Conservation (phyloP, 75 land plant species). For the Larix kaempferi region DNA sequence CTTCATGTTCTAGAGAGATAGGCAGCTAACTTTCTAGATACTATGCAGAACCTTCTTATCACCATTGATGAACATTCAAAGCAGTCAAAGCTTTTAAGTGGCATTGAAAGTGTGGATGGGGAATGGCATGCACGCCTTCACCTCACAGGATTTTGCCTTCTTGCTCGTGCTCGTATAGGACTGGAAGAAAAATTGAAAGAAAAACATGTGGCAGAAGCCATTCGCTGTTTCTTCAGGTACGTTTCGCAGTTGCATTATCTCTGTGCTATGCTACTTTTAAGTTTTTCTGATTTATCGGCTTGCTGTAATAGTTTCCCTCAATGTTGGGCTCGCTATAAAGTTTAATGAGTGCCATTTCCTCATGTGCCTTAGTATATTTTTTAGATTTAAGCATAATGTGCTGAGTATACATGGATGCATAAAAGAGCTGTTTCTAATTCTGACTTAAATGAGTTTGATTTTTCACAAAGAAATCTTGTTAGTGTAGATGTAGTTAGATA, state of each 20-base stretch:
- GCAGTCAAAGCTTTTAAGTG: slow-evolving; percentile 38
- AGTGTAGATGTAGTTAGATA: too few relatives aligned
- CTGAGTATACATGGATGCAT: too few relatives aligned
- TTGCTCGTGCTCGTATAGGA: slow-evolving; percentile 55
- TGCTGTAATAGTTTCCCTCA: background rate
- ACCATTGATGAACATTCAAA: slow-evolving; percentile 51
- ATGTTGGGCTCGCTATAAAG: too few relatives aligned
- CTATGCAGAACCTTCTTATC: slow-evolving; percentile 52
- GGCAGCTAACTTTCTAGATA: background rate
- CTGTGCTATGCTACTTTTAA: background rate
- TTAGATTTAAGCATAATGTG: too few relatives aligned
- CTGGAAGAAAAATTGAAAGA: slow-evolving; percentile 42
- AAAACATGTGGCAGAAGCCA: slow-evolving; percentile 61
- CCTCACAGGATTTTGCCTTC: slow-evolving; percentile 75
- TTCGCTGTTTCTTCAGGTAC: slow-evolving; percentile 88
- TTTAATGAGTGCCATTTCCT: too few relatives aligned
- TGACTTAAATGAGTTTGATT: too few relatives aligned
- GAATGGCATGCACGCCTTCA: slow-evolving; percentile 65
- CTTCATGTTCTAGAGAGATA: background rate
- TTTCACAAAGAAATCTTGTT: too few relatives aligned
- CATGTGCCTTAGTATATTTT: too few relatives aligned
- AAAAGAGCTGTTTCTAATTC: too few relatives aligned
- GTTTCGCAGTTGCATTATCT: background rate
- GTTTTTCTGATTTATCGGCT: background rate
- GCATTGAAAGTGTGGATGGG: slow-evolving; percentile 41